These are phyloP conservation scores for Esteya vermicola DNA, from an alignment of 2,329 filamentous ascomycete species.

Conservation along the genomic window DNA sequence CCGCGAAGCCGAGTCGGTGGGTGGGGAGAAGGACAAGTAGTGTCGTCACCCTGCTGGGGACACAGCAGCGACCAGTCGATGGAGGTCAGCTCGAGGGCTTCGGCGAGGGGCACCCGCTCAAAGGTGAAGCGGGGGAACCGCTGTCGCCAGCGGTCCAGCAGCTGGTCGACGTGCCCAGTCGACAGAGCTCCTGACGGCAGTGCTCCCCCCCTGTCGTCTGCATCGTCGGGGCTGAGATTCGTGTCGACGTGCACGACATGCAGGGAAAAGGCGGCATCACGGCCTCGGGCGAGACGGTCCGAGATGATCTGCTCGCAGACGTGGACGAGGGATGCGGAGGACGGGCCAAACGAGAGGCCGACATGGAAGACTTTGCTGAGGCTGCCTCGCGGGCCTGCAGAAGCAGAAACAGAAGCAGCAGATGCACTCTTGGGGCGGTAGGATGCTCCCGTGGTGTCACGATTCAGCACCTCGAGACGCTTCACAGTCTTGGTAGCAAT, in stretches of 20 bases:
- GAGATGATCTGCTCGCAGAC: slow-evolving; percentile 57
- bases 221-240: slow-evolving; percentile 16
- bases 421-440: slow-evolving; percentile 15
- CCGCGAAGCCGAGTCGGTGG: slow-evolving; percentile 31
- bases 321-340: slow-evolving; percentile 64
- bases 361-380: slow-evolving; percentile 49
- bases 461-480: slow-evolving; percentile 41
- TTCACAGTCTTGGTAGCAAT: slow-evolving; percentile 67
- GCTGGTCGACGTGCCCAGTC: slow-evolving; percentile 13
- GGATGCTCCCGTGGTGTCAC: slow-evolving; percentile 20
- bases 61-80: slow-evolving; percentile 40
- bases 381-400: slow-evolving; percentile 5
- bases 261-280: slow-evolving; percentile 54
- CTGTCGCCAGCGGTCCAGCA: slow-evolving; percentile 38
- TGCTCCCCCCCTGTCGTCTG: background rate
- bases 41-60: slow-evolving; percentile 1
- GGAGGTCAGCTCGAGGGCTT: slow-evolving; percentile 36
- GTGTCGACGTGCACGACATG: slow-evolving; percentile 42
- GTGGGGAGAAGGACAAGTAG: slow-evolving; percentile 1
- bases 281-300: slow-evolving; percentile 49
- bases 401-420: too few species aligned
- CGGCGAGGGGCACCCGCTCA: slow-evolving; percentile 46
- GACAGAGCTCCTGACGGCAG: too few species aligned
- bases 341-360: slow-evolving; percentile 71
- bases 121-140: slow-evolving; percentile 55